phyloP scores from a whole-genome alignment of 352 stramenopile genomes.

The Pythium insidiosum region DNA sequence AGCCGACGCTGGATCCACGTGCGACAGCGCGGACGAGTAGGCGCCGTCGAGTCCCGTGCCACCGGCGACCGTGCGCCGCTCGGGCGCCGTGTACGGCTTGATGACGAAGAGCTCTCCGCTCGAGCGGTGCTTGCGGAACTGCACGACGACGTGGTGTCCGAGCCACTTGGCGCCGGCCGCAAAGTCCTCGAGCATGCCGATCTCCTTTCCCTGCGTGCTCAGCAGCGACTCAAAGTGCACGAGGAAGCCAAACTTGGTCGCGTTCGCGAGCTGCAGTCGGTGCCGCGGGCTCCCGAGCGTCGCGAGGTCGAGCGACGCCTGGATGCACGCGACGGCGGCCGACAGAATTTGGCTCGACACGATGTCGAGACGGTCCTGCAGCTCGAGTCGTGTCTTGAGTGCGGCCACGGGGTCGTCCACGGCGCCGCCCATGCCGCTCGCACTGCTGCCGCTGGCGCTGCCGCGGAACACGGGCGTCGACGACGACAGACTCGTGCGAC shows the following conservation, averaged over 20 bases:
- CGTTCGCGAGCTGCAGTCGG: constrained; percentile 42
- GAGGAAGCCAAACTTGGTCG: constrained; percentile 49
- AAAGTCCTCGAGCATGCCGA: constrained; percentile 93
- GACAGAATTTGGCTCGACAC: constrained; percentile 74
- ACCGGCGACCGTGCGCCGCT: constrained; percentile 14
- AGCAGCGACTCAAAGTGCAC: constrained; percentile 82
- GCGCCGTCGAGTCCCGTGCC: constrained; percentile 10
- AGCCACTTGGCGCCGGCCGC: constrained; percentile 77
- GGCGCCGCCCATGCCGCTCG: constrained; percentile 1
- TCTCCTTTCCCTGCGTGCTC: constrained; percentile 91
- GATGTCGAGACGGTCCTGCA: constrained; percentile 62
- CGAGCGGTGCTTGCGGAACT: constrained; percentile 46
- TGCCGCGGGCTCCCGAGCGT: constrained; percentile 46
- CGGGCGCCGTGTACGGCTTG: constrained; percentile 44
- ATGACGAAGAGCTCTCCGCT: constrained; percentile 42
- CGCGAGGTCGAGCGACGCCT: constrained; percentile 61
- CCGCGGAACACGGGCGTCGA: constrained; percentile 6
- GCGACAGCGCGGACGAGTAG: constrained; percentile 1
- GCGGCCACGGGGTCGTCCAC: constrained; percentile 33
- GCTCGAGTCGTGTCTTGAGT: constrained; percentile 60
- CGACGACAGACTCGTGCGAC: constrained; percentile 5
- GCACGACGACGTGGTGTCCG: constrained; percentile 62
- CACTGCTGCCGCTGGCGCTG: constrained; percentile 6
- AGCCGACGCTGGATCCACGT: too few species aligned
- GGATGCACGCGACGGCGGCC: constrained; percentile 51